These are phyloP conservation scores for Limonium bicolor DNA, from an alignment of 148 eudicot species.

Conservation along the genomic window DNA sequence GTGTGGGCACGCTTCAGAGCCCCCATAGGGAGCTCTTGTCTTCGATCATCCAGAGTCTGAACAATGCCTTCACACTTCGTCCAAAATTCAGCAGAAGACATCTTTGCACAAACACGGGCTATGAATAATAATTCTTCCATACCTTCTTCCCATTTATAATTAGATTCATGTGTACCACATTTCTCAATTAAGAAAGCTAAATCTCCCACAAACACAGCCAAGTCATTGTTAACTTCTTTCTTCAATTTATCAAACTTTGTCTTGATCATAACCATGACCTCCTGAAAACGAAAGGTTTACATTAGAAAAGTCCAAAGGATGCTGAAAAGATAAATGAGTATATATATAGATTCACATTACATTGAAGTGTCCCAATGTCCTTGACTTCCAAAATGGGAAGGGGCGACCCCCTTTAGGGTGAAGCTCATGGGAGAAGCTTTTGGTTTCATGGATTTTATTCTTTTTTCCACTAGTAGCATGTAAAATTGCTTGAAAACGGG, in stretches of 20 bases:
- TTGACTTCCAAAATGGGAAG: constrained; percentile 80
- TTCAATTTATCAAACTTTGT: constrained; percentile 79
- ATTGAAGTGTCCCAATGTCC: constrained; percentile 76
- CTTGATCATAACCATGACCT: constrained; percentile 83
- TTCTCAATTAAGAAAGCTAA: constrained; percentile 63
- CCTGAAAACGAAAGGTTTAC: constrained; percentile 25
- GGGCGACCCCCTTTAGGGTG: constrained; percentile 95
- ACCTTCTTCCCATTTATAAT: constrained; percentile 58
- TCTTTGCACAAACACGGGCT: constrained; percentile 24
- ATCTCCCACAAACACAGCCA: constrained; percentile 89
- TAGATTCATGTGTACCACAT: constrained; percentile 24
- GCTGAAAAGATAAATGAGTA: background rate
- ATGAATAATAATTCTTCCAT: constrained; percentile 44
- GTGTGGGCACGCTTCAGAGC: constrained; percentile 40
- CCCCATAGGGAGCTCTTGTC: constrained; percentile 32
- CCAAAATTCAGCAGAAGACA: constrained; percentile 34
- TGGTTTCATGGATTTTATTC: constrained; percentile 66
- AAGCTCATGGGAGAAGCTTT: constrained; percentile 98
- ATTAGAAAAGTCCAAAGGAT: too few species aligned
- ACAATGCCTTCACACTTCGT: constrained; percentile 44
- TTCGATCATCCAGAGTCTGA: constrained; percentile 34
- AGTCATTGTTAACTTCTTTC: constrained; percentile 85
- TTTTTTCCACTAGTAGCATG: constrained; percentile 79
- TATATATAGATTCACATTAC: constrained; percentile 15
- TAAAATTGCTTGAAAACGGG: constrained; percentile 79